phyloP scores from a whole-genome alignment of 2,329 filamentous ascomycete species.

The Fusarium begoniae region DNA sequence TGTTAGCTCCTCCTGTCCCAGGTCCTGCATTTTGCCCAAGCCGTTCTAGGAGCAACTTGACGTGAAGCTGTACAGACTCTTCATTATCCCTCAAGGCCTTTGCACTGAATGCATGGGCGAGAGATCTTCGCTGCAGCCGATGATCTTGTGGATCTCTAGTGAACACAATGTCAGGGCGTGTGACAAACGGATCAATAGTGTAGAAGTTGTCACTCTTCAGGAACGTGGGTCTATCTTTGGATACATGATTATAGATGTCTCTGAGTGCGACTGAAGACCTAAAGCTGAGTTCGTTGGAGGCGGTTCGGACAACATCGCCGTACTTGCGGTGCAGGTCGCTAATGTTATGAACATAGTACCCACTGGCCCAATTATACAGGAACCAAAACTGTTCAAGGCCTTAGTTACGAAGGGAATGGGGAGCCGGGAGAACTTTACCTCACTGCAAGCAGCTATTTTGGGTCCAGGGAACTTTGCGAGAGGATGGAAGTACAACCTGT shows the following conservation, averaged over 20 bases:
- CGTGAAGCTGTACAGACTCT: neutral
- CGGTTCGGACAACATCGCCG: slow-evolving; percentile 30
- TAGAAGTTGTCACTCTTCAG: slow-evolving; percentile 21
- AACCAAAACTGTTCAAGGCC: neutral
- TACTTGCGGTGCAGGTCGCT: slow-evolving; percentile 15
- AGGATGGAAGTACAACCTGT: slow-evolving; percentile 31
- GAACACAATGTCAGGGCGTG: slow-evolving; percentile 1
- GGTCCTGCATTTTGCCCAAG: neutral
- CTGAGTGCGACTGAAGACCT: slow-evolving; percentile 11
- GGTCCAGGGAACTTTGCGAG: slow-evolving; percentile 36
- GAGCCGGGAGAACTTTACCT: neutral
- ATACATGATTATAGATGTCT: slow-evolving; percentile 30
- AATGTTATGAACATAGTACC: neutral
- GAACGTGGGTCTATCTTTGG: slow-evolving; percentile 7
- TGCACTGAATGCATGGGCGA: slow-evolving; percentile 20
- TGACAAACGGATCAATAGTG: neutral
- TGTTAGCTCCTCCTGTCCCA: neutral
- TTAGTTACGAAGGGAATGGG: accelerated
- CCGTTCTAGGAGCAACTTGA: neutral
- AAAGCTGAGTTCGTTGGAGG: slow-evolving; percentile 31
- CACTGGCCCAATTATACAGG: neutral
- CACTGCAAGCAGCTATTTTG: slow-evolving; percentile 25
- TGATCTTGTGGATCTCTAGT: slow-evolving; percentile 12
- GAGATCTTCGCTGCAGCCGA: slow-evolving; percentile 4
- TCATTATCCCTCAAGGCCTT: slow-evolving; percentile 14